Evolutionary conservation across 2,329 filamentous ascomycete genomes (phyloP), one percentile per base, ranked within the genome.

Genomic region (Pyrenophora graminea): DNA sequence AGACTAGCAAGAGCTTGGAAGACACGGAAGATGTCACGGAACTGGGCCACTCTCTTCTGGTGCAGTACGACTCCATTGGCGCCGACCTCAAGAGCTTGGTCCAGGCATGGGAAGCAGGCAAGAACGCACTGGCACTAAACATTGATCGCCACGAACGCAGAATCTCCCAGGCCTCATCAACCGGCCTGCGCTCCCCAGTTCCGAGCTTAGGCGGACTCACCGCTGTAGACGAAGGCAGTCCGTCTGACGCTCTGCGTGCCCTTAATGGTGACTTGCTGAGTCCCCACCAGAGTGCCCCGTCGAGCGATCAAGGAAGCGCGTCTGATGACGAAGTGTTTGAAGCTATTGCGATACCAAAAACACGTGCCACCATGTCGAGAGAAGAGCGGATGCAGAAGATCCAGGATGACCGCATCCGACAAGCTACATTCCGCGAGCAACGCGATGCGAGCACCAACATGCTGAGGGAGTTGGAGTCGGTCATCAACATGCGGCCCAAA

Each of bases 1-100:
- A 97, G 72, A 95, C 91, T 0, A 90, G 90, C 67, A 84, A 84
- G 53, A 85, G 85, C 37, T 75, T 96, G 23, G 89, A 96, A 64
- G 85, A 88, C 62, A 85, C 89, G 1, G 76, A 79, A 32, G 84
- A 90, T 55, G 71, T 79, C 4, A 84, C 85, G 3, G 89, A 96
- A 59, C 82, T 96, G 13, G 90, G 89, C 0, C 83, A 87, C 0
- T 86, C 85, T 56, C 80, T 97, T 33, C 87, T 96, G 81, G 77
- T 86, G 18, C 94, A 97, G 67, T 99, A 97, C 72, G 94, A 99
- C 49, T 93, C 91, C 4, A 95, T 99, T 57, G 94, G 94, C 2
- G 81, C 86, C 21, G 94, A 99, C 67, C 80, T 99, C 38, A 88
- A 88, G 69, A 75, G 73, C 38, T 67, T 80, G 15, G 71, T 79